A percentile compares a stretch with the other conserved stretches of the same genome.
These are phyloP conservation scores for Hyaloperonospora arabidopsidis DNA, from an alignment of 352 stramenopile species.

Conservation along the genomic window DNA sequence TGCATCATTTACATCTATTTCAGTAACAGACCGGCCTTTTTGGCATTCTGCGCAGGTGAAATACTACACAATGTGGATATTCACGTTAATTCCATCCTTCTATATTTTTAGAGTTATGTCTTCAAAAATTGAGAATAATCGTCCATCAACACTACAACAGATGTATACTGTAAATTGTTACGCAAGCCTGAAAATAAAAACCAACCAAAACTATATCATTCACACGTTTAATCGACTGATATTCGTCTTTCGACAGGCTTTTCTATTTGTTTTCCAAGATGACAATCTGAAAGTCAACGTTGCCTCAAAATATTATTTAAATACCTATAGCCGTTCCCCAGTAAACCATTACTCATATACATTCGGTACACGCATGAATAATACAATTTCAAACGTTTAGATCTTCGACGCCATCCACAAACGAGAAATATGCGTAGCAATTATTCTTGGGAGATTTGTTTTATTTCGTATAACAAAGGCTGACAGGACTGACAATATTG, in stretches of 20 bases:
- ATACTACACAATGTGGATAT: not conserved
- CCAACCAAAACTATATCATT: conserved; percentile 5
- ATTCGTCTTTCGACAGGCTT: conserved; percentile 1
- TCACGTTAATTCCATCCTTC: not conserved
- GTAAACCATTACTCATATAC: conserved; percentile 6
- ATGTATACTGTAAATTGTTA: not conserved
- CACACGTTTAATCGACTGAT: not conserved
- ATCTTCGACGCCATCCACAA: conserved; percentile 4
- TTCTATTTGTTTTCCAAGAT: conserved; percentile 8
- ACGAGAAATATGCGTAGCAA: conserved; percentile 2
- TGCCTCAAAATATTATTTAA: not conserved
- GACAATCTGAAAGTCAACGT: conserved; percentile 1
- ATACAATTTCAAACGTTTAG: conserved; percentile 7
- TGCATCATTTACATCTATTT: not conserved
- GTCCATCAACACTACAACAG: not conserved
- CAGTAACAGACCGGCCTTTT: not conserved
- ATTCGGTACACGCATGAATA: conserved; percentile 6
- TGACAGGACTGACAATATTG: too few species aligned
- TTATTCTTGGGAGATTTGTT: not conserved
- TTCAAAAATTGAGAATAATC: not conserved
- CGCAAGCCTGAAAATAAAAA: conserved; percentile 5
- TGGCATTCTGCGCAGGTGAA: not conserved
- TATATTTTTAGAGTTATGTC: not conserved
- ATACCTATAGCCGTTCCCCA: conserved; percentile 2
- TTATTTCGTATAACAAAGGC: too few species aligned